A percentile compares a stretch with the other conserved stretches of the same genome.
phyloP scores from a whole-genome alignment of 139 green algal species.

The Haematococcus sp. region DNA sequence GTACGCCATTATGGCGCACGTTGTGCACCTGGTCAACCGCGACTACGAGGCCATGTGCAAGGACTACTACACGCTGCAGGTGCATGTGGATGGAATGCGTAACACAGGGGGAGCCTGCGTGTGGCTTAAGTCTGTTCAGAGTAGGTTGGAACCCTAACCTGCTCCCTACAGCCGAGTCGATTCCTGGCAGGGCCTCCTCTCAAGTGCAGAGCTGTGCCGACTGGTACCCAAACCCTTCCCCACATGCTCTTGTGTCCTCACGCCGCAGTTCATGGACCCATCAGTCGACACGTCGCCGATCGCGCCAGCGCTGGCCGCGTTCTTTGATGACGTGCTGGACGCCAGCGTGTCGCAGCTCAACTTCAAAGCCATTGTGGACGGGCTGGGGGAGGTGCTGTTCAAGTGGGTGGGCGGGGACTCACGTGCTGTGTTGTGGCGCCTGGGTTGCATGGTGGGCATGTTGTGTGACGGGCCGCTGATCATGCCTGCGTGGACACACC shows the following conservation, averaged over 20 bases:
- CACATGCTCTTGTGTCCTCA: not conserved
- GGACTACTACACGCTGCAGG: slow-evolving; percentile 89
- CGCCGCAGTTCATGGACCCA: slow-evolving; percentile 80
- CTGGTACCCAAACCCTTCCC: not conserved
- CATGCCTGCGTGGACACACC: too few relatives aligned
- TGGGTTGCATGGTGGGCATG: not conserved
- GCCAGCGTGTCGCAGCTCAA: slow-evolving; percentile 79
- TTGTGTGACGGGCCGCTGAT: not conserved
- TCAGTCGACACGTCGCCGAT: slow-evolving; percentile 93
- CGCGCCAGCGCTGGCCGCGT: slow-evolving; percentile 85
- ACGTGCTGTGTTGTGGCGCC: not conserved
- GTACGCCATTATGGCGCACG: slow-evolving; percentile 93
- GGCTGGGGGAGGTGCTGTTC: slow-evolving; percentile 93
- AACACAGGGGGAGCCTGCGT: too few relatives aligned
- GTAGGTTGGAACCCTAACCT: too few relatives aligned
- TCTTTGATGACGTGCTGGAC: slow-evolving; percentile 95
- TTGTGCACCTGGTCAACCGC: slow-evolving; percentile 96
- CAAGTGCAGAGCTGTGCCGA: too few relatives aligned
- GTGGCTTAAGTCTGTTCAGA: too few relatives aligned
- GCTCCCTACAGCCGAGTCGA: too few relatives aligned
- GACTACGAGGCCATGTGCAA: slow-evolving; percentile 85
- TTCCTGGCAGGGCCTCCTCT: too few relatives aligned
- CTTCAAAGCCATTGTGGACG: slow-evolving; percentile 96
- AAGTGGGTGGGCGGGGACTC: slow-evolving; percentile 38
- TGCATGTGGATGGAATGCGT: not conserved